Evolutionary conservation across 768 basidiomycete species (phyloP), one percentile per base, ranked within the genome.

Genomic region (Tulasnella sp.): DNA sequence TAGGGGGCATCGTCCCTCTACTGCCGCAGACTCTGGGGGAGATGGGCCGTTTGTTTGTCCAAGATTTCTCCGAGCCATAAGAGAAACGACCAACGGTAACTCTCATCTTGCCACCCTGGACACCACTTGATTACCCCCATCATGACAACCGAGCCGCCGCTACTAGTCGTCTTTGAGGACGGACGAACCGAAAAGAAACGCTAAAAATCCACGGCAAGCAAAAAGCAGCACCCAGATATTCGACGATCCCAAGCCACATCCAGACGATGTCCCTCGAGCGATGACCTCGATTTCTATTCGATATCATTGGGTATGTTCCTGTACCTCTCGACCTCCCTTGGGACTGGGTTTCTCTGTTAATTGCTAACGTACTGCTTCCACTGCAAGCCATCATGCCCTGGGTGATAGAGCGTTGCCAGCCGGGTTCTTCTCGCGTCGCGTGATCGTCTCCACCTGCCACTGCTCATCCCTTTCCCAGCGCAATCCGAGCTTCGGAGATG

Each of bases 81-180:
- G 62, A 68, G 62, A 68, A 36, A 36, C 62, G 31, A 68, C 62
- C 62, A 36, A 68, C 62, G 62, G 62, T 68, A 68, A 68, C 62
- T 68, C 62, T 68, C 62, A 68, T 68, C 62, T 68, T 34, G 62
- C 62, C 62, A 68, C 62, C 62, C 62, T 68, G 62, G 62, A 68
- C 62, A 68, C 62, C 62, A 27, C 27, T n/a, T 68, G 34, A 68
- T 36, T 36, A 27, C 62, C 62, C 16, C 62, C 62, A 68, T 68
- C 62, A 68, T 68, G 62, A 68, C 62, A 68, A 68, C 62, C 27
- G 62, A 68, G 16, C 62, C 62, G 27, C 56, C 31, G 56, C 56
- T 58, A 34, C 62, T 34, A 68, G 31, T 34, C 62, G 62, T 16
- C 31, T 68, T 68, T 68, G 62, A 27, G 27, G 62, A 68, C 18